Conservation (phyloP, 2,329 filamentous ascomycete genomes). For the Cladosporium sp. region DNA sequence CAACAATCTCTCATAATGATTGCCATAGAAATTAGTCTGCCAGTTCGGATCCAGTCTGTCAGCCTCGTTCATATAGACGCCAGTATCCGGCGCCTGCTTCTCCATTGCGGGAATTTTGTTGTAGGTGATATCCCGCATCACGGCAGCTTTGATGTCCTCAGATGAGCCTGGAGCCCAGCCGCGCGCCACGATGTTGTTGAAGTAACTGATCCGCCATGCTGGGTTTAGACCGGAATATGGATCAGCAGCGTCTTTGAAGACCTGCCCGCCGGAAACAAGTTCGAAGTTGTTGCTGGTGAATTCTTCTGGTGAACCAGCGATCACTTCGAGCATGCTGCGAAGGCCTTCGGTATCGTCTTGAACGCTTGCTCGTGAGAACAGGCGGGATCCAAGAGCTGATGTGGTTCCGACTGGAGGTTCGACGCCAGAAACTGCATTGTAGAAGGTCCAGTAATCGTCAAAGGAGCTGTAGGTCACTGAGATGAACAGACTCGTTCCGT, state of each 20-base stretch:
- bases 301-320: slow-evolving; percentile 30
- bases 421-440: slow-evolving; percentile 26
- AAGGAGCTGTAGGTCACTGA: slow-evolving; percentile 34
- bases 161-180: slow-evolving; percentile 26
- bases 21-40: slow-evolving; percentile 23
- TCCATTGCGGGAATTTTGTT: slow-evolving; percentile 37
- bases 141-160: slow-evolving; percentile 22
- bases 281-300: slow-evolving; percentile 39
- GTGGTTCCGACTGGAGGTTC: slow-evolving; percentile 23
- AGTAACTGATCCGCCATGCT: slow-evolving; percentile 51
- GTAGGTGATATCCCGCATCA: slow-evolving; percentile 35
- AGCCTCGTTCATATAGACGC: slow-evolving; percentile 42
- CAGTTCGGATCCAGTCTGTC: slow-evolving; percentile 24
- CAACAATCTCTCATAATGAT: slow-evolving; percentile 21
- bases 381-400: slow-evolving; percentile 32
- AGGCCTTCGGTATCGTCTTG: slow-evolving; percentile 25
- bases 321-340: slow-evolving; percentile 15
- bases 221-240: slow-evolving; percentile 51
- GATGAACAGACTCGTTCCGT: slow-evolving; percentile 32
- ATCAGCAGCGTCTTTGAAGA: slow-evolving; percentile 43
- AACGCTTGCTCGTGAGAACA: slow-evolving; percentile 22
- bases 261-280: slow-evolving; percentile 38
- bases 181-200: slow-evolving; percentile 35
- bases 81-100: slow-evolving; percentile 35
- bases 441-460: slow-evolving; percentile 30